Percentiles rank a stretch among this genome's conserved stretches.
These are phyloP conservation scores for Pestalotiopsis sp. DNA, from an alignment of 2,329 filamentous ascomycete species.

Conservation along the genomic window DNA sequence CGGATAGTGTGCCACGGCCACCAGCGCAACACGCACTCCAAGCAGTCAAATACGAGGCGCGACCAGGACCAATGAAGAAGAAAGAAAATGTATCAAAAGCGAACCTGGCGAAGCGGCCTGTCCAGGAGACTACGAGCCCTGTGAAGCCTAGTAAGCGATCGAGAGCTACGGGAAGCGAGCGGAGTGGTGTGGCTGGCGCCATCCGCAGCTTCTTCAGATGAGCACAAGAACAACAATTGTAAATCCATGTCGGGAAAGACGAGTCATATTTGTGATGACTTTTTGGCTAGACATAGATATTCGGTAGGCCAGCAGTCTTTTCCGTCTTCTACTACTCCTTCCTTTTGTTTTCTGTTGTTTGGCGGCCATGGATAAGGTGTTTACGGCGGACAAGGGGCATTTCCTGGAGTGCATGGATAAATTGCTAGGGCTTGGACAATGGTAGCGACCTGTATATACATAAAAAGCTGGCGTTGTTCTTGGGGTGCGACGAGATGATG, in stretches of 20 bases:
- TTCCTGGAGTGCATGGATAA: not conserved
- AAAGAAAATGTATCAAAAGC: constrained; percentile 28
- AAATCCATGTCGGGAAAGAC: not conserved
- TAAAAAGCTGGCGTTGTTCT: not conserved
- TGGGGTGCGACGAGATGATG: not conserved
- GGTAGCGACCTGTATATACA: not conserved
- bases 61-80: constrained; percentile 24
- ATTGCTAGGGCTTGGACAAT: not conserved
- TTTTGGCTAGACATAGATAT: constrained; percentile 10
- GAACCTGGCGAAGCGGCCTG: constrained; percentile 17
- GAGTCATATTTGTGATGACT: not conserved
- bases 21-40: too few species aligned
- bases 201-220: constrained; percentile 49
- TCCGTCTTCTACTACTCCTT: not conserved
- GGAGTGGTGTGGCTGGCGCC: constrained; percentile 40
- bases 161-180: constrained; percentile 38
- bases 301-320: not conserved
- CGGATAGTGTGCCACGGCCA: not conserved
- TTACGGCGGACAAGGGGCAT: not conserved
- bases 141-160: constrained; percentile 38
- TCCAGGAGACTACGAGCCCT: constrained; percentile 24
- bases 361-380: not conserved
- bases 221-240: constrained; percentile 4
- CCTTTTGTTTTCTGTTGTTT: not conserved
- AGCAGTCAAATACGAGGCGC: constrained; percentile 23